Evolutionary conservation across 345 rosid genomes (phyloP), one percentile per base, ranked within the genome.

Genomic region (Acer negundo): DNA sequence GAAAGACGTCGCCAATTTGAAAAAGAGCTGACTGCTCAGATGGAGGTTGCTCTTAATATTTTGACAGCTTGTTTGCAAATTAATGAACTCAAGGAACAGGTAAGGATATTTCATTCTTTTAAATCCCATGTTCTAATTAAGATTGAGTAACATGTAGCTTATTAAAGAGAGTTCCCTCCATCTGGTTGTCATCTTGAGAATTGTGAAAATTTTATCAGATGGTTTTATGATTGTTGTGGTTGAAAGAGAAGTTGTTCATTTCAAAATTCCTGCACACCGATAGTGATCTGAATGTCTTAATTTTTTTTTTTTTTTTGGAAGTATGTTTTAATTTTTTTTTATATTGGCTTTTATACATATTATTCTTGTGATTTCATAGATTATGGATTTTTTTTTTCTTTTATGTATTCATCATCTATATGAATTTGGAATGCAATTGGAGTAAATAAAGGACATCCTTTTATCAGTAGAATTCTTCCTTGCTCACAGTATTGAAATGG

Each of bases 1-100:
- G 98, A 96, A 82, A 90, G 97, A 69, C 92, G 98, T 49, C 94
- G 98, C 73, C 97, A 92, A 61, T 96, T 94, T 77, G 98, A 90
- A 80, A 90, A 89, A 68, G 99, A 94, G 87, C 90, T 96, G 80
- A 89, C 93, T 76, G 85, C 93, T 75, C 94, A 96, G 84, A 91
- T 91, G 86, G 97, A 94, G 74, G 84, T 89, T 49, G 97, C 93
- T 62, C 92, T 94, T 79, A 87, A 79, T 83, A 87, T 94, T 80
- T 86, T 96, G 83, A 86, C 93, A 59, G 94, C 92, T 81, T 96
- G 99, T 80, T 82, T 94, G 88, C 87, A 75, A 81, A 81, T 94
- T 68, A 85, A 49, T 78, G 98, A 90, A 85, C 89, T 96, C 67
- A 92, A 89, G 84, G 99, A 96, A 87, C 97, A 93, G 97, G 99